A percentile compares a stretch with the other conserved stretches of the same genome.
Conservation (phyloP, 495 filamentous ascomycete species). For the Annulohypoxylon stygium region DNA sequence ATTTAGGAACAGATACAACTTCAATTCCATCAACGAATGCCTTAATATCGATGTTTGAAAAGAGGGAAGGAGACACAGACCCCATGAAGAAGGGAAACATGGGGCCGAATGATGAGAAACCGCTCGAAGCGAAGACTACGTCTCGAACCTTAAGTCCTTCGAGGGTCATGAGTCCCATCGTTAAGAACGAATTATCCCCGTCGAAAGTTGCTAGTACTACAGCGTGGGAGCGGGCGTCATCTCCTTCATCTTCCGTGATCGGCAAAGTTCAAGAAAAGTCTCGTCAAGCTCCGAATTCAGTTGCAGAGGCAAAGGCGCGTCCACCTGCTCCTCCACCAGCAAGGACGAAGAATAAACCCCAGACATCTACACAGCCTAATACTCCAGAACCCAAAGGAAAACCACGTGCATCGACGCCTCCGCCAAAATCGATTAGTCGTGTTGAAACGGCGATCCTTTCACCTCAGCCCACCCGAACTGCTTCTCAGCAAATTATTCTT, state of each 20-base stretch:
- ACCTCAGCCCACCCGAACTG: constrained; percentile 32
- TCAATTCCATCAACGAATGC: constrained; percentile 69
- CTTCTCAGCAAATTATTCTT: constrained; percentile 37
- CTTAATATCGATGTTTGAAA: constrained; percentile 73
- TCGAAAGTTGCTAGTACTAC: constrained; percentile 34
- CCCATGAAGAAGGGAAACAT: constrained; percentile 55
- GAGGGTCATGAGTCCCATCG: constrained; percentile 38
- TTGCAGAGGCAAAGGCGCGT: constrained; percentile 23
- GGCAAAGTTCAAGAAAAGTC: constrained; percentile 5
- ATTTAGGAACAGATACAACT: constrained; percentile 63
- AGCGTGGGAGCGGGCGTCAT: constrained; percentile 30
- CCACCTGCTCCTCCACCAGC: constrained; percentile 45
- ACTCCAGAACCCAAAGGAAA: constrained; percentile 27
- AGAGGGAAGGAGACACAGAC: constrained; percentile 49
- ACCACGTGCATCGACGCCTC: constrained; percentile 25
- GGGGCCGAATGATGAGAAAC: constrained; percentile 37
- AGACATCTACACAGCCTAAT: constrained; percentile 8
- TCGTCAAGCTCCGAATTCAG: constrained; percentile 15
- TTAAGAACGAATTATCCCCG: constrained; percentile 41
- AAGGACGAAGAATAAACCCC: constrained; percentile 32
- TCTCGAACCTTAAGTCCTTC: constrained; percentile 44
- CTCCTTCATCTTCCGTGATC: constrained; percentile 24
- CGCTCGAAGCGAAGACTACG: constrained; percentile 26
- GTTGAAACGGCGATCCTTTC: constrained; percentile 37
- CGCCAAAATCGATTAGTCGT: constrained; percentile 23